These are phyloP conservation scores for Mercurialis annua DNA, from an alignment of 345 rosid species.

Conservation along the genomic window DNA sequence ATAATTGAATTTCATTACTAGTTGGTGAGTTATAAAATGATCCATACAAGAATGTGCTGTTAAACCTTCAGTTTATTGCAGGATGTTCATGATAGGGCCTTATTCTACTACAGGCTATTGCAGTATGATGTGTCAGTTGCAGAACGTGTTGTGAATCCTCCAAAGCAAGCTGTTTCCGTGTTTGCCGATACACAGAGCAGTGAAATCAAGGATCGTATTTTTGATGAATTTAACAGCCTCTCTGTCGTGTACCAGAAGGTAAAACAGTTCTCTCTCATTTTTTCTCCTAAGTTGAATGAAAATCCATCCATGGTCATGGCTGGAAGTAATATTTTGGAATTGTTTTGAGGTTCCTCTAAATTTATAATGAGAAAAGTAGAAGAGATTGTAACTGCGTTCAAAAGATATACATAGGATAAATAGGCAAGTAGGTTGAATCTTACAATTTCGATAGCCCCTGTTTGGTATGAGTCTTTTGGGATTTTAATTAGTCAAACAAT, in stretches of 20 bases:
- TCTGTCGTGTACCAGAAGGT: slow-evolving; percentile 95
- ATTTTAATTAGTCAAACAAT: background rate
- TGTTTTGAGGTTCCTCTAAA: slow-evolving; percentile 2
- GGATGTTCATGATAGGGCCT: slow-evolving; percentile 99
- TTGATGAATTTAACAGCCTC: slow-evolving; percentile 94
- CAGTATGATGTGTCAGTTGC: slow-evolving; percentile 68
- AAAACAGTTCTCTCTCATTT: slow-evolving; percentile 22
- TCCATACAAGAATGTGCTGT: slow-evolving; percentile 4
- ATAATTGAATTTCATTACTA: background rate
- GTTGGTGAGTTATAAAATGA: background rate
- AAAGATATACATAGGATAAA: background rate
- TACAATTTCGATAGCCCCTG: too few species aligned
- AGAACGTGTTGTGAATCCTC: slow-evolving; percentile 85
- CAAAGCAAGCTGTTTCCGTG: slow-evolving; percentile 97
- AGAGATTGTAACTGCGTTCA: background rate
- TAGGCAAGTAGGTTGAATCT: background rate
- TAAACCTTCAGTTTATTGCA: slow-evolving; percentile 37
- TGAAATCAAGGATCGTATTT: slow-evolving; percentile 91
- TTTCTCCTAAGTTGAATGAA: slow-evolving; percentile 11
- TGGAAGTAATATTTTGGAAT: background rate
- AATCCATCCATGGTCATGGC: background rate
- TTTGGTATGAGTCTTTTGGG: background rate
- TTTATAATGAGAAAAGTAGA: background rate
- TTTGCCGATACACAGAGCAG: slow-evolving; percentile 97
- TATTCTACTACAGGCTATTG: slow-evolving; percentile 94